Conservation (phyloP, 2,329 filamentous ascomycete species). For the Aspergillus chevalieri region DNA sequence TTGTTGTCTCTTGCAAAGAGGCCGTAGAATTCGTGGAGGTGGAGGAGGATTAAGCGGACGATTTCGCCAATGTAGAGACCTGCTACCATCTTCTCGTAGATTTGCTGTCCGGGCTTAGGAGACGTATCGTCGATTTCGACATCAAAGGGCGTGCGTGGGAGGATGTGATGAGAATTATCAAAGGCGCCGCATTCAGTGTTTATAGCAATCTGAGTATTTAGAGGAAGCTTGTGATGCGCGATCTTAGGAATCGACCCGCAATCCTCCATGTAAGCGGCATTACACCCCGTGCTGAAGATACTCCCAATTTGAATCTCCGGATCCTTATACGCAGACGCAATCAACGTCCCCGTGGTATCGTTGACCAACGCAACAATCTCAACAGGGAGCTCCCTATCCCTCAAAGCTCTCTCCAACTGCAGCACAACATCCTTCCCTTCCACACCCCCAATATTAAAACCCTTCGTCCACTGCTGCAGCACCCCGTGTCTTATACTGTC, state of each 20-base stretch:
- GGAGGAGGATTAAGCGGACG: constrained; percentile 76
- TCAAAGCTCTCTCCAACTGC: constrained; percentile 69
- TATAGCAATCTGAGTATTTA: constrained; percentile 75
- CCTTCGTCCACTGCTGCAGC: constrained; percentile 86
- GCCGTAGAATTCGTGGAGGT: constrained; percentile 68
- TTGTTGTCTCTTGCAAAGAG: constrained; percentile 66
- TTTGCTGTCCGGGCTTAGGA: constrained; percentile 83
- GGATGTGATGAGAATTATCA: constrained; percentile 74
- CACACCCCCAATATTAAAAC: constrained; percentile 81
- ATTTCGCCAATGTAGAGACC: constrained; percentile 89
- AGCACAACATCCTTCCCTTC: constrained; percentile 80
- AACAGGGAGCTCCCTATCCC: constrained; percentile 67
- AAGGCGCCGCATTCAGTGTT: constrained; percentile 95
- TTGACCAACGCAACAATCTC: constrained; percentile 83
- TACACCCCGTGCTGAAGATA: constrained; percentile 93
- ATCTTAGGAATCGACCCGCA: constrained; percentile 80
- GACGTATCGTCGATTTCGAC: constrained; percentile 77
- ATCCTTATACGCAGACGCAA: constrained; percentile 87
- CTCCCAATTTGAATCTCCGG: constrained; percentile 81
- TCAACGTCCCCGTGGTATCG: constrained; percentile 87
- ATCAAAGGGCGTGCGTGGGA: constrained; percentile 69
- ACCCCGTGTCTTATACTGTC: constrained; percentile 78
- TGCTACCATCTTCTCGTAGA: constrained; percentile 95
- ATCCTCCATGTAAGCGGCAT: constrained; percentile 91
- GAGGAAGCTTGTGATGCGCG: constrained; percentile 68